These are phyloP conservation scores for Rauvolfia tetraphylla DNA, from an alignment of 257 asterid genomes.

Conservation along the genomic window DNA sequence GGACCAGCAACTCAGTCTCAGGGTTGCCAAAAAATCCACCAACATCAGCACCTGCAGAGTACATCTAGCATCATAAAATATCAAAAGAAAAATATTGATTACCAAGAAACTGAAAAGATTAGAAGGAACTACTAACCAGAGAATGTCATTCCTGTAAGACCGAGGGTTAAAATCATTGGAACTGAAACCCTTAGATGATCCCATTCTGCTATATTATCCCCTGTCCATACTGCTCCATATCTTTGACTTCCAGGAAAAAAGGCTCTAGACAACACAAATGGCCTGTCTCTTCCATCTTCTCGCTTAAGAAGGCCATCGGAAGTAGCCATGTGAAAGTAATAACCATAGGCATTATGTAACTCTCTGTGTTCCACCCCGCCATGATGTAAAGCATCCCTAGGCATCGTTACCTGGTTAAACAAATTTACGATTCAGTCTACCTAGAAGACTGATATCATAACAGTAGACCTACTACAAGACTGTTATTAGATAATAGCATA, in stretches of 20 bases:
- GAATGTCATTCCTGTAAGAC: conserved; percentile 84
- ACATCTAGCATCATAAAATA: conserved; percentile 18
- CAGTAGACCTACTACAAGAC: neutral
- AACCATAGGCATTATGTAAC: conserved; percentile 92
- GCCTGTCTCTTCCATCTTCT: conserved; percentile 77
- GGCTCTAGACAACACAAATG: conserved; percentile 94
- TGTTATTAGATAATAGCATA: neutral
- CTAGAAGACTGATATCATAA: neutral
- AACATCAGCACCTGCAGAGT: conserved; percentile 78
- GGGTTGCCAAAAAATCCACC: conserved; percentile 99
- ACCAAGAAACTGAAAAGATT: neutral
- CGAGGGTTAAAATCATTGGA: conserved; percentile 91
- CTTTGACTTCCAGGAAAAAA: conserved; percentile 92
- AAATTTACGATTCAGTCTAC: neutral
- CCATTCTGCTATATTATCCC: conserved; percentile 97
- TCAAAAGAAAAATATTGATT: conserved; percentile 4
- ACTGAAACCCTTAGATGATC: conserved; percentile 86
- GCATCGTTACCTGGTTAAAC: conserved; percentile 73
- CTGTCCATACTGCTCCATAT: conserved; percentile 98
- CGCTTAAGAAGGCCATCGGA: conserved; percentile 87
- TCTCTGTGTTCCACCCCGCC: conserved; percentile 94
- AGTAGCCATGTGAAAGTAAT: conserved; percentile 96
- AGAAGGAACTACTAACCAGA: conserved; percentile 54
- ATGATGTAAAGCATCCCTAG: conserved; percentile 81
- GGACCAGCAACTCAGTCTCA: conserved; percentile 78